phyloP scores from a whole-genome alignment of 257 asterid genomes.

The Anisodus tanguticus region DNA sequence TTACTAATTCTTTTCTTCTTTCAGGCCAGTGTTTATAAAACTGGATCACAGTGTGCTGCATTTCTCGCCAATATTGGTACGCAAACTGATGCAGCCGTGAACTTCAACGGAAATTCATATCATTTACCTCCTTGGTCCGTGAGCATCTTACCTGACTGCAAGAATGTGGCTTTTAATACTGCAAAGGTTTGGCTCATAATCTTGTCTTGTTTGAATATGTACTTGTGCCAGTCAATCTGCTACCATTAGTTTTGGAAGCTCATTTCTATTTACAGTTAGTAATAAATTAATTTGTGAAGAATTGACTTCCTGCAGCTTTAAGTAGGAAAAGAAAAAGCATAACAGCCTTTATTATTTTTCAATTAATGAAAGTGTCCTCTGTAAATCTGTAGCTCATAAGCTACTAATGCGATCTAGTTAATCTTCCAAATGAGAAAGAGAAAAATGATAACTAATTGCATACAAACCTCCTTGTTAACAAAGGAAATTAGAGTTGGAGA shows the following conservation, averaged over 20 bases:
- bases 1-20: slow-evolving; percentile 25
- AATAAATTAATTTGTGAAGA: not conserved
- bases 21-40: slow-evolving; percentile 75
- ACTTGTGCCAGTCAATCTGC: not conserved
- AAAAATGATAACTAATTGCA: not conserved
- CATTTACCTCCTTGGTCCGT: slow-evolving; percentile 89
- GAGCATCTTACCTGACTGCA: slow-evolving; percentile 92
- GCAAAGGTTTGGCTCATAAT: slow-evolving; percentile 61
- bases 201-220: not conserved
- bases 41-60: slow-evolving; percentile 71
- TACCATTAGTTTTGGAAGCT: not conserved
- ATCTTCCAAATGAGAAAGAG: not conserved
- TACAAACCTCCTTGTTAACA: not conserved
- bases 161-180: slow-evolving; percentile 69
- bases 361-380: not conserved
- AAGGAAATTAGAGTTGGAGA: not conserved
- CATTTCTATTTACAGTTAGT: not conserved
- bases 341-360: not conserved
- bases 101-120: slow-evolving; percentile 69
- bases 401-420: not conserved
- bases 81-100: slow-evolving; percentile 62
- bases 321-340: not conserved
- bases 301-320: not conserved
- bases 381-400: not conserved
- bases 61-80: slow-evolving; percentile 71